Conservation (phyloP, 2,329 filamentous ascomycete species). For the Akanthomyces uredinophilus region DNA sequence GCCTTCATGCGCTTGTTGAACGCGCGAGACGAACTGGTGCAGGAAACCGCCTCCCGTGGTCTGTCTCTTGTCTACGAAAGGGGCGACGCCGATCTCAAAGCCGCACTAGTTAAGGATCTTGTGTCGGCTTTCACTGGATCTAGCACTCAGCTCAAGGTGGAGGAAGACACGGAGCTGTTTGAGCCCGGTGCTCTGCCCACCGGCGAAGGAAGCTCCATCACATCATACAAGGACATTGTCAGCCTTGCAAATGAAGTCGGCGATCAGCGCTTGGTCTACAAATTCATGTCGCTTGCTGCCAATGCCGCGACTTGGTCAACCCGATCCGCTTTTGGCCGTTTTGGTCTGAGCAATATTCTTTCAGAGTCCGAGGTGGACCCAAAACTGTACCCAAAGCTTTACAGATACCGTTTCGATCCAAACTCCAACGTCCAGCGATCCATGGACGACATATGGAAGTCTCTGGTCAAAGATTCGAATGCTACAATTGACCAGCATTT, state of each 20-base stretch:
- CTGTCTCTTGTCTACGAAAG: conserved; percentile 92
- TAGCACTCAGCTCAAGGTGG: conserved; percentile 71
- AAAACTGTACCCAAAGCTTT: conserved; percentile 92
- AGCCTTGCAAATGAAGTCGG: conserved; percentile 93
- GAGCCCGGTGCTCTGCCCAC: conserved; percentile 87
- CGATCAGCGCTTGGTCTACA: conserved; percentile 92
- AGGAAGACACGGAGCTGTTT: conserved; percentile 87
- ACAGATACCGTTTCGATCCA: conserved; percentile 89
- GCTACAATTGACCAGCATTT: conserved; percentile 76
- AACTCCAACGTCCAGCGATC: conserved; percentile 88
- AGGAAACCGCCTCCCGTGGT: conserved; percentile 89
- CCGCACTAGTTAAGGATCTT: conserved; percentile 79
- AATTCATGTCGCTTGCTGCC: conserved; percentile 94
- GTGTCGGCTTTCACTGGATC: conserved; percentile 83
- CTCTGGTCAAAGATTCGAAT: conserved; percentile 83
- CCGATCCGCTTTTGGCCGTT: conserved; percentile 90
- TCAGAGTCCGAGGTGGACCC: conserved; percentile 85
- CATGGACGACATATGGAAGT: conserved; percentile 98
- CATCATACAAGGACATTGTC: conserved; percentile 97
- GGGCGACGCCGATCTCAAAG: conserved; percentile 73
- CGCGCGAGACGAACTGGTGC: conserved; percentile 87
- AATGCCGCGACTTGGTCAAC: conserved; percentile 97
- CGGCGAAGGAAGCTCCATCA: conserved; percentile 81
- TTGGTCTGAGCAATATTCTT: conserved; percentile 86
- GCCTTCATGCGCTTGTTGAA: conserved; percentile 85